Evolutionary conservation across 1,284 basidiomycete genomes (phyloP).

Genomic region (Cerrena zonata): DNA sequence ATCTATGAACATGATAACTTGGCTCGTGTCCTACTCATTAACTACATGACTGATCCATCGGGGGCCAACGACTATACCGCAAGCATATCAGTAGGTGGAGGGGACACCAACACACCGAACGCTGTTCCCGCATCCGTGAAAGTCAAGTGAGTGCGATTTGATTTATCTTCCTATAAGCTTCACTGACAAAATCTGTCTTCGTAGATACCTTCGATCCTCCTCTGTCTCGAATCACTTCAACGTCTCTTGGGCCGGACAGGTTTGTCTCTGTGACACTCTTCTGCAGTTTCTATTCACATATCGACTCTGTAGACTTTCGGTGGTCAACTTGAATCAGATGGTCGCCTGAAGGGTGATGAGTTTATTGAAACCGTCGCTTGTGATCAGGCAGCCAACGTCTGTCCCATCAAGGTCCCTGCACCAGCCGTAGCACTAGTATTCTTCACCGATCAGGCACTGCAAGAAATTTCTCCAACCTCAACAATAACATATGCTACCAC

Average conservation of each 20-base stretch:
- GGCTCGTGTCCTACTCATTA: slow-evolving; percentile 59
- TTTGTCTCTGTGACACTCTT: slow-evolving; percentile 2
- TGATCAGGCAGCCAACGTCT: slow-evolving; percentile 42
- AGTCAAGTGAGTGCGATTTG: slow-evolving; percentile 45
- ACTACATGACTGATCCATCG: slow-evolving; percentile 53
- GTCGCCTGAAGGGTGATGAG: slow-evolving; percentile 48
- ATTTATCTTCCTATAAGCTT: neutral
- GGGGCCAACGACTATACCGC: slow-evolving; percentile 49
- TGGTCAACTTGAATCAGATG: slow-evolving; percentile 54
- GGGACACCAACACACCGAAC: slow-evolving; percentile 30
- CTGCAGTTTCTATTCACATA: neutral
- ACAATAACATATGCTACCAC: slow-evolving; percentile 55
- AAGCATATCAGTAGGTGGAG: slow-evolving; percentile 40
- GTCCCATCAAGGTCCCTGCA: slow-evolving; percentile 58
- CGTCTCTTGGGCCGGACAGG: slow-evolving; percentile 67
- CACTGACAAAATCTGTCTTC: neutral
- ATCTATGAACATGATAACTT: slow-evolving; percentile 62
- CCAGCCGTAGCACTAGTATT: slow-evolving; percentile 72
- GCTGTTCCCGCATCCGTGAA: slow-evolving; percentile 39
- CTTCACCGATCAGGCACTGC: slow-evolving; percentile 43
- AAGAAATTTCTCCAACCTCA: slow-evolving; percentile 31
- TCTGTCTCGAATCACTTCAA: slow-evolving; percentile 60
- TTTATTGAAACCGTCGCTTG: slow-evolving; percentile 52
- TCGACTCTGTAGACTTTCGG: slow-evolving; percentile 55
- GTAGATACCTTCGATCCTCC: slow-evolving; percentile 46